Evolutionary conservation across 148 eudicot genomes (phyloP).

Genomic region (Rhododendron simsii): DNA sequence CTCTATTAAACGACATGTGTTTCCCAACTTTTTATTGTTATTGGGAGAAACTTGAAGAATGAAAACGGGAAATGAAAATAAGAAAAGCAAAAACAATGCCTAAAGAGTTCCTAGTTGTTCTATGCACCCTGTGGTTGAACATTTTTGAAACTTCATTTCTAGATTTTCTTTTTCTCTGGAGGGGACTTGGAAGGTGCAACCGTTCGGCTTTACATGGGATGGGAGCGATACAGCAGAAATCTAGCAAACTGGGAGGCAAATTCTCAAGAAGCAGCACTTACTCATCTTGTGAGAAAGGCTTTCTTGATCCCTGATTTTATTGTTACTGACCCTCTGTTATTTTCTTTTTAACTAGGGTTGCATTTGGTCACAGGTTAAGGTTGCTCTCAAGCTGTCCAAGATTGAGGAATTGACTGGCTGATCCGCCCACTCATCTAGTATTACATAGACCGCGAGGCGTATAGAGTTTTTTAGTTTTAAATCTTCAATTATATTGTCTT

Average conservation of each 20-base stretch:
- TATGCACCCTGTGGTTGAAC: no score
- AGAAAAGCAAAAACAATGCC: no score
- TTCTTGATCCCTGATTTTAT: background rate
- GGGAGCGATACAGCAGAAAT: constrained; percentile 79
- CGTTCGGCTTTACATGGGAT: constrained; percentile 62
- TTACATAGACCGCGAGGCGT: constrained; percentile 41
- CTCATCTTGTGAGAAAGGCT: constrained; percentile 59
- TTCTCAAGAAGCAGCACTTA: constrained; percentile 71
- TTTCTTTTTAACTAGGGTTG: background rate
- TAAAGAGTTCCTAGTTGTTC: no score
- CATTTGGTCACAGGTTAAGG: constrained; percentile 54
- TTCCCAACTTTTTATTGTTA: no score
- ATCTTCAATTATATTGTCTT: no score
- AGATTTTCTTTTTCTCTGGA: constrained; percentile 95
- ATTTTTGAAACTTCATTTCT: background rate
- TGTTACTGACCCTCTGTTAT: background rate
- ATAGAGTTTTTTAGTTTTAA: no score
- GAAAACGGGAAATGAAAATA: no score
- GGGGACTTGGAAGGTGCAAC: constrained; percentile 98
- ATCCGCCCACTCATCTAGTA: constrained; percentile 68
- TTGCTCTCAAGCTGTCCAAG: constrained; percentile 88
- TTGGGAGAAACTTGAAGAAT: no score
- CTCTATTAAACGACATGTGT: no score
- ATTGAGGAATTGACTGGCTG: constrained; percentile 83
- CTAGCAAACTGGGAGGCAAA: constrained; percentile 66